Evolutionary conservation across 345 rosid species (phyloP).

Genomic region (Cardamine chenopodiifolia): DNA sequence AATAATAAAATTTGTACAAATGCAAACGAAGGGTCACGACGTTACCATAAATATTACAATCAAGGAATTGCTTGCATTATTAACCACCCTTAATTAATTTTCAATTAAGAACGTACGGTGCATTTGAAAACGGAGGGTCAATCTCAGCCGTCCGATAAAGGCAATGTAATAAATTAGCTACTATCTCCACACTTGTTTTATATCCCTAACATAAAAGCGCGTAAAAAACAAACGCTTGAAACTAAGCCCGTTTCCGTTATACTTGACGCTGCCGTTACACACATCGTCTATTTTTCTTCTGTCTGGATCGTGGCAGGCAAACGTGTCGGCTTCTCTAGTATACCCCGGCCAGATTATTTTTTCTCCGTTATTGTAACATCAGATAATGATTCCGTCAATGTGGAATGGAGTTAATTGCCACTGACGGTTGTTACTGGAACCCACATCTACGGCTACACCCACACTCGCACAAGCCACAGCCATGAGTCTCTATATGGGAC

Average conservation of each 20-base stretch:
- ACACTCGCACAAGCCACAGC: slow-evolving; percentile 40
- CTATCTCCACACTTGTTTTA: not conserved
- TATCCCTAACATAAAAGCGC: not conserved
- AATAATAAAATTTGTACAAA: not conserved
- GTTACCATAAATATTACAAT: slow-evolving; percentile 14
- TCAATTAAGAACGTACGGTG: slow-evolving; percentile 14
- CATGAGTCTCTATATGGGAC: slow-evolving; percentile 42
- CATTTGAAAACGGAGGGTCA: not conserved
- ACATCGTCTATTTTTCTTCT: slow-evolving; percentile 25
- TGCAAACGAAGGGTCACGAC: slow-evolving; percentile 24
- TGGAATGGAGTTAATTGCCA: slow-evolving; percentile 17
- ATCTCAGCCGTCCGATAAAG: slow-evolving; percentile 37
- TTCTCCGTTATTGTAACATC: not conserved
- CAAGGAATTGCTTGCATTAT: not conserved
- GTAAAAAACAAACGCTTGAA: slow-evolving; percentile 8
- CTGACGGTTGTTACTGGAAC: not conserved
- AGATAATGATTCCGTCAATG: not conserved
- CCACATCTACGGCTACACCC: slow-evolving; percentile 39
- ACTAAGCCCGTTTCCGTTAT: slow-evolving; percentile 30
- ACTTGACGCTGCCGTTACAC: slow-evolving; percentile 37
- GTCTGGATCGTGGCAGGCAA: slow-evolving; percentile 50
- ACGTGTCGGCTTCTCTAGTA: slow-evolving; percentile 43
- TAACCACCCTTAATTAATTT: slow-evolving; percentile 5
- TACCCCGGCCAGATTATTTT: slow-evolving; percentile 35
- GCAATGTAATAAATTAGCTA: slow-evolving; percentile 8